A percentile compares a stretch with the other conserved stretches of the same genome.
phyloP scores from a whole-genome alignment of 2,329 filamentous ascomycete species.

The Fonsecaea pedrosoi region DNA sequence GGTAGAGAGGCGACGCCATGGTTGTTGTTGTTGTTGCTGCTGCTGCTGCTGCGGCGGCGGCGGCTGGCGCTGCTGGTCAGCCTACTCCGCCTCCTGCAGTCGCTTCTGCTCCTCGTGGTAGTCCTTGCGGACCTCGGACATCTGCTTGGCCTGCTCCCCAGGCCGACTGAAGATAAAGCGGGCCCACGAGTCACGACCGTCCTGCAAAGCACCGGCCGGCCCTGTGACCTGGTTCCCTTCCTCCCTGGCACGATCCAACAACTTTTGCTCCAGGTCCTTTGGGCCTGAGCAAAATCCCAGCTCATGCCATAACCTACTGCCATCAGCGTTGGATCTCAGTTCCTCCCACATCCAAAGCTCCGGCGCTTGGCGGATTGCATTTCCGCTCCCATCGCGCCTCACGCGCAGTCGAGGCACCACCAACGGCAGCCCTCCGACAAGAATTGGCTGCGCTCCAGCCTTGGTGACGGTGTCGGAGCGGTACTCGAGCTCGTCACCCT shows the following conservation, averaged over 20 bases:
- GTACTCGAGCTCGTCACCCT: slow-evolving; percentile 8
- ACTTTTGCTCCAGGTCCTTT: slow-evolving; percentile 6
- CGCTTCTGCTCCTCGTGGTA: neutral
- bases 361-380: neutral
- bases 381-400: neutral
- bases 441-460: neutral
- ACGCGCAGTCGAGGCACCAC: neutral
- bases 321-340: neutral
- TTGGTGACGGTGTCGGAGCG: neutral
- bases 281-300: slow-evolving; percentile 4
- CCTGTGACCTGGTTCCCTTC: neutral
- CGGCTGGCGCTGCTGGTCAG: neutral
- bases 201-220: neutral
- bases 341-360: neutral
- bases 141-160: neutral
- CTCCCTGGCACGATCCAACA: neutral
- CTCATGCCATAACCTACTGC: neutral
- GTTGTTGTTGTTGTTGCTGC: neutral
- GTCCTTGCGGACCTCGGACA: neutral
- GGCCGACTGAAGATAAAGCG: slow-evolving; percentile 1
- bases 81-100: neutral
- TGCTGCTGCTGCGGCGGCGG: neutral
- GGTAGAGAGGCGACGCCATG: neutral
- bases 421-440: neutral
- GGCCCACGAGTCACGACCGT: neutral